Evolutionary conservation across 2,329 filamentous ascomycete genomes (phyloP).

Genomic region (Fusarium tjaetaba): DNA sequence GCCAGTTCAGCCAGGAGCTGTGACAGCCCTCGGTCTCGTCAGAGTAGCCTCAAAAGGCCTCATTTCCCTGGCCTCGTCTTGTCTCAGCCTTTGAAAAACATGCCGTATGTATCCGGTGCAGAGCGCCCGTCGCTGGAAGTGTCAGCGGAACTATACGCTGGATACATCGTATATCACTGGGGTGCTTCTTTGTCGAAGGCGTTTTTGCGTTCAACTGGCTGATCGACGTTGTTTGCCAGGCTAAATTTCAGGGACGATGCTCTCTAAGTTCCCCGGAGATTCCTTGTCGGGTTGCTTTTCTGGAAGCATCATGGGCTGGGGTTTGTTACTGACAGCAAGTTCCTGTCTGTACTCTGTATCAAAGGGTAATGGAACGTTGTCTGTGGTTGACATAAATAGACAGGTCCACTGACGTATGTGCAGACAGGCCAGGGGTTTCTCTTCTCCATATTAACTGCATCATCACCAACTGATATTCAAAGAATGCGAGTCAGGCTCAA

Average conservation of each 20-base stretch:
- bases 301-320: constrained; percentile 9
- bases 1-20: neutral
- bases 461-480: neutral
- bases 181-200: neutral
- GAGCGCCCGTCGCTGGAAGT: neutral
- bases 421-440: neutral
- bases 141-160: neutral
- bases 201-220: neutral
- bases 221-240: constrained; percentile 8
- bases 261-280: neutral
- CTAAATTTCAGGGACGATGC: neutral
- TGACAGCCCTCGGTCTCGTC: constrained; percentile 14
- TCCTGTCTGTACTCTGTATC: neutral
- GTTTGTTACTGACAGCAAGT: neutral
- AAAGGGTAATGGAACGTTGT: constrained; percentile 5
- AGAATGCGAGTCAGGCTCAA: constrained; percentile 19
- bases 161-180: neutral
- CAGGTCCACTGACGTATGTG: constrained; percentile 14
- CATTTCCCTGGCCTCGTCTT: constrained; percentile 20
- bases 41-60: constrained; percentile 30
- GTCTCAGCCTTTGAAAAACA: neutral
- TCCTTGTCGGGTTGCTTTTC: constrained; percentile 8
- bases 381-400: constrained; percentile 20
- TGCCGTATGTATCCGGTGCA: constrained; percentile 5
- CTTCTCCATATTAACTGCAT: constrained; percentile 6